Evolutionary conservation across 331 rosid species (phyloP), one percentile per base, ranked within the genome.

Genomic region (Quercus lobata): DNA sequence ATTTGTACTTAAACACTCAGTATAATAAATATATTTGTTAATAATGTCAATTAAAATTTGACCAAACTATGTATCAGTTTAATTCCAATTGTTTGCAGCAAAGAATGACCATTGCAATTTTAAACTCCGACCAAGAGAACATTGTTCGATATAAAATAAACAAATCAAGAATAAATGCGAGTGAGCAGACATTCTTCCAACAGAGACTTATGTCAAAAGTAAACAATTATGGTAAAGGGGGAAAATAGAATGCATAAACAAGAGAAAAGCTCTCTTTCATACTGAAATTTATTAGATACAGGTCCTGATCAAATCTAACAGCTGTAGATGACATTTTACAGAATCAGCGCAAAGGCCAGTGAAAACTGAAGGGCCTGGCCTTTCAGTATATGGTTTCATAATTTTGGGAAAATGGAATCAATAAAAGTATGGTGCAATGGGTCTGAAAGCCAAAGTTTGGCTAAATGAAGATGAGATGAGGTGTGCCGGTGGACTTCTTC

Each of bases 401-500:
- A 69, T 65, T 57, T 73, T 14, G 98, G 98, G 80, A 93, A 89
- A 76, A 95, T 86, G 80, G 96, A 86, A 87, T 95, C 99, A 75
- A 89, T 68, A 82, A 74, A 93, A 30, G 84, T 89, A 81, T 76
- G 81, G 84, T 89, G 91, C 93, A 86, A 82, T 3, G 93, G 89
- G 71, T 96, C 98, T 21, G 7, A 82, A 54, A 83, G 77, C 99
- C 98, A 96, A 49, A 87, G 93, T 73, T 83, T 79, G 60, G 98
- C 97, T 24, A 96, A 46, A 69, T 88, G 89, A 80, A 82, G 73
- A 88, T 87, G 91, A 1, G 98, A 93, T 0, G 98, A 73, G 79
- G 98, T 96, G 63, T 65, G 83, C 21, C 99, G 83, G 84, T 96
- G 98, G 80, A 96, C 82, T 92, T 96, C 97, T 87, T 96, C 98